phyloP scores from a whole-genome alignment of 2,329 filamentous ascomycete genomes.

The Exophiala viscosa region DNA sequence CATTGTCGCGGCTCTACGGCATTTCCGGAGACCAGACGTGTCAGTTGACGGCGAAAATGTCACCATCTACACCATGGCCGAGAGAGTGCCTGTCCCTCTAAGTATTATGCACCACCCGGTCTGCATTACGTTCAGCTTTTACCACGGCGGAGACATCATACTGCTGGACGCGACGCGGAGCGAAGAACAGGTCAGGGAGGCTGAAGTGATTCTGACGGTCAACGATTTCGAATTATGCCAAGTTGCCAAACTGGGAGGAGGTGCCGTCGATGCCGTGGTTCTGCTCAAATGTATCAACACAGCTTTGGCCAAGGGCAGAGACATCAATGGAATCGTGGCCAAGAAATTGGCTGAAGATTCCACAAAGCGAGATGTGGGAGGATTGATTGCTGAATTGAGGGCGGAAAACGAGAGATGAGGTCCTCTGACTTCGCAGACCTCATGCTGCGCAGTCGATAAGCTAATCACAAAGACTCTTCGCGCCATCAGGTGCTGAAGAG shows the following conservation, averaged over 20 bases:
- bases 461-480: too few relatives aligned
- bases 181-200: constrained; percentile 57
- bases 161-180: constrained; percentile 46
- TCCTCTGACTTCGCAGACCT: background rate
- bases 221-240: constrained; percentile 92
- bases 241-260: constrained; percentile 83
- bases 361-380: constrained; percentile 72
- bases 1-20: constrained; percentile 79
- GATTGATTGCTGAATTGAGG: constrained; percentile 73
- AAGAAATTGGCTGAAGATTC: constrained; percentile 71
- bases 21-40: constrained; percentile 88
- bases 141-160: constrained; percentile 46
- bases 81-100: constrained; percentile 84
- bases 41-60: constrained; percentile 79
- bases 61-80: constrained; percentile 76
- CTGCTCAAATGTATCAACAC: constrained; percentile 72
- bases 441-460: too few relatives aligned
- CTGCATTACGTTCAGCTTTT: constrained; percentile 86
- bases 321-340: constrained; percentile 71
- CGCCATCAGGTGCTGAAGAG: too few relatives aligned
- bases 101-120: constrained; percentile 90
- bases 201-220: constrained; percentile 72
- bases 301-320: constrained; percentile 75
- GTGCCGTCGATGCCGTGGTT: constrained; percentile 72
- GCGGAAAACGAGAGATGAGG: constrained; percentile 76